phyloP scores from a whole-genome alignment of 345 rosid species.

The Ailanthus altissimus region DNA sequence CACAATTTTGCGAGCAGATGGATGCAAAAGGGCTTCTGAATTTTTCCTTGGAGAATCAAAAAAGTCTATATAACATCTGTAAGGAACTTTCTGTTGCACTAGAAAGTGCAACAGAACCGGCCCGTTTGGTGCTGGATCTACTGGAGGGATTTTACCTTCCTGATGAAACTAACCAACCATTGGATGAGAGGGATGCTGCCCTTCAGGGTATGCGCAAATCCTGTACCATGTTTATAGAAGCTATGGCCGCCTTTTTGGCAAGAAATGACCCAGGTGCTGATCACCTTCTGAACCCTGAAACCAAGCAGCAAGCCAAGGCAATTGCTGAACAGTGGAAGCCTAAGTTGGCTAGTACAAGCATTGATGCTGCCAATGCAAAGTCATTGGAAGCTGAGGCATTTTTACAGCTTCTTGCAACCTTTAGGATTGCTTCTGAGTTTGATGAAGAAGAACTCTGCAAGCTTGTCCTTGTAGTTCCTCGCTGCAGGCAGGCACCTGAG shows the following conservation, averaged over 20 bases:
- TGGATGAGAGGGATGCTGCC: slow-evolving; percentile 54
- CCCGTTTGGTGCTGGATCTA: slow-evolving; percentile 60
- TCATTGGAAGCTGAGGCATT: slow-evolving; percentile 65
- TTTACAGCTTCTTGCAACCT: slow-evolving; percentile 69
- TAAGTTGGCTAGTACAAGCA: slow-evolving; percentile 51
- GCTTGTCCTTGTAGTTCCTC: slow-evolving; percentile 58
- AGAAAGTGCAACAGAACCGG: slow-evolving; percentile 60
- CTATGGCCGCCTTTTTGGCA: slow-evolving; percentile 52
- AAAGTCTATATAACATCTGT: slow-evolving; percentile 40
- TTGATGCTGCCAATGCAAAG: slow-evolving; percentile 52
- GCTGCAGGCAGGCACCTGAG: slow-evolving; percentile 61
- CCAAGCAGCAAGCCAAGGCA: slow-evolving; percentile 69
- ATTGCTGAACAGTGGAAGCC: slow-evolving; percentile 68
- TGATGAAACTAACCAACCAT: slow-evolving; percentile 41
- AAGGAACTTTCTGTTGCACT: slow-evolving; percentile 57
- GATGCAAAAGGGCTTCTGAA: slow-evolving; percentile 59
- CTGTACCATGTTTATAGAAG: slow-evolving; percentile 53
- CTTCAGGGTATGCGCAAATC: slow-evolving; percentile 59
- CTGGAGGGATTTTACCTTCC: slow-evolving; percentile 57
- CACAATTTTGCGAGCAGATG: slow-evolving; percentile 63
- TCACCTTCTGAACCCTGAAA: slow-evolving; percentile 58
- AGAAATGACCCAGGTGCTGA: slow-evolving; percentile 52
- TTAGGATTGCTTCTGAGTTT: slow-evolving; percentile 69
- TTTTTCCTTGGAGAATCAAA: slow-evolving; percentile 49
- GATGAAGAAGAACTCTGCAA: slow-evolving; percentile 66